Conservation (phyloP, 2,329 filamentous ascomycete genomes). For the Zymoseptoria passerinii region DNA sequence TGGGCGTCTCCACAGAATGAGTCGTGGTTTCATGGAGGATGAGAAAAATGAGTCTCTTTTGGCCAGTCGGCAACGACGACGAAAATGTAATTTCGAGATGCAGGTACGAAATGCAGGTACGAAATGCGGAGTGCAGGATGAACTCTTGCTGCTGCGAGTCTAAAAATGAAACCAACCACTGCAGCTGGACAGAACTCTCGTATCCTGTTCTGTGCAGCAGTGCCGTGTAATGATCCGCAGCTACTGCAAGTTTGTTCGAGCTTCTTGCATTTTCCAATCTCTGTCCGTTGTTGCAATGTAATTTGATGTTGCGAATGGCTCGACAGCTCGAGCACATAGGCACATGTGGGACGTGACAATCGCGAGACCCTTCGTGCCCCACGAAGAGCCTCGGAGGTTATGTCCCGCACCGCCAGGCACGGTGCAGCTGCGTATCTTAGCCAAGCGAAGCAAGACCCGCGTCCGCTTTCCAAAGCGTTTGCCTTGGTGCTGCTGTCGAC, state of each 20-base stretch:
- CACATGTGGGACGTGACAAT: background rate
- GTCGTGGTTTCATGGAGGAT: background rate
- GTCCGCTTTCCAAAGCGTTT: background rate
- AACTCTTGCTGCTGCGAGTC: background rate
- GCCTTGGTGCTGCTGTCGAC: background rate
- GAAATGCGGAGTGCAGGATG: background rate
- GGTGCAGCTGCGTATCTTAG: background rate
- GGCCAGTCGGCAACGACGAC: background rate
- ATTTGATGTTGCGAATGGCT: no score
- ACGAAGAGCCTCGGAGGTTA: background rate
- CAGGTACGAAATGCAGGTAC: background rate
- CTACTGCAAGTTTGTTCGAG: no score
- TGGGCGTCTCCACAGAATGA: background rate
- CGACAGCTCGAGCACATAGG: background rate
- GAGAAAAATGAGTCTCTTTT: background rate
- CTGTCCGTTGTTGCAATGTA: no score
- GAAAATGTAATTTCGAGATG: background rate
- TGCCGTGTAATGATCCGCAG: background rate
- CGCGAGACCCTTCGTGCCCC: background rate
- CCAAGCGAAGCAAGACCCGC: background rate
- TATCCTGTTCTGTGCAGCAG: background rate
- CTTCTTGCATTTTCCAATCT: no score
- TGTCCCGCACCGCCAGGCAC: background rate
- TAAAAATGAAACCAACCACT: background rate
- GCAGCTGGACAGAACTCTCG: background rate